phyloP scores from a whole-genome alignment of 805 yeast species.

The Lipomyces kockii region DNA sequence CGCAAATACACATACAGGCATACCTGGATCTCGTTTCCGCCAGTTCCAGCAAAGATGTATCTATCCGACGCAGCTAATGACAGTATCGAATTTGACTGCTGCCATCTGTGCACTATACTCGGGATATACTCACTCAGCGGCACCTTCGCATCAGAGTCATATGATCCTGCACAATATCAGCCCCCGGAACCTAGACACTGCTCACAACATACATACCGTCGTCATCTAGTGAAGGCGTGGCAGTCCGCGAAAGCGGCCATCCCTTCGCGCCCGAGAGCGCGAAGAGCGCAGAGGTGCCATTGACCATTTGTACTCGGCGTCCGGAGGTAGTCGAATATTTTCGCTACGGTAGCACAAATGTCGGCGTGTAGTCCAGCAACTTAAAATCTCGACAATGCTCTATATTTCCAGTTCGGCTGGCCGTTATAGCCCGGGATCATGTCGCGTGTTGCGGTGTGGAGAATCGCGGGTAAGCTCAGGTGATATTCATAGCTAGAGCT shows the following conservation, averaged over 20 bases:
- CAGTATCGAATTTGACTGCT: conserved; percentile 69
- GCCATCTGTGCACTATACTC: conserved; percentile 72
- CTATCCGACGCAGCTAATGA: conserved; percentile 51
- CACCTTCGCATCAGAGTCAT: conserved; percentile 2
- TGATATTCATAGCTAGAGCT: no score
- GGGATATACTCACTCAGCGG: conserved; percentile 5
- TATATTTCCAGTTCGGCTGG: no score
- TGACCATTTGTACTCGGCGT: not conserved
- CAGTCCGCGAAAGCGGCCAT: conserved; percentile 6
- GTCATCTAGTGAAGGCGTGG: conserved; percentile 11
- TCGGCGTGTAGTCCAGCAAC: not conserved
- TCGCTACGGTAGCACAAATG: not conserved
- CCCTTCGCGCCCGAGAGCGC: not conserved
- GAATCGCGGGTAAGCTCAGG: no score
- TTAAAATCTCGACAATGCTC: no score
- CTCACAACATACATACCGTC: conserved; percentile 5
- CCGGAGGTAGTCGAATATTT: no score
- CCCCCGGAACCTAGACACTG: not conserved
- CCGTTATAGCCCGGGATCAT: no score
- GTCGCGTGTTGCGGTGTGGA: no score
- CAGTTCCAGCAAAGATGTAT: conserved; percentile 82
- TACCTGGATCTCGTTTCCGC: conserved; percentile 76
- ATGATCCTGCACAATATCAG: not conserved
- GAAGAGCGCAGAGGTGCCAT: not conserved
- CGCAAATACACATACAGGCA: not conserved